phyloP scores from a whole-genome alignment of 768 basidiomycete species.

The Royoungia palumana region DNA sequence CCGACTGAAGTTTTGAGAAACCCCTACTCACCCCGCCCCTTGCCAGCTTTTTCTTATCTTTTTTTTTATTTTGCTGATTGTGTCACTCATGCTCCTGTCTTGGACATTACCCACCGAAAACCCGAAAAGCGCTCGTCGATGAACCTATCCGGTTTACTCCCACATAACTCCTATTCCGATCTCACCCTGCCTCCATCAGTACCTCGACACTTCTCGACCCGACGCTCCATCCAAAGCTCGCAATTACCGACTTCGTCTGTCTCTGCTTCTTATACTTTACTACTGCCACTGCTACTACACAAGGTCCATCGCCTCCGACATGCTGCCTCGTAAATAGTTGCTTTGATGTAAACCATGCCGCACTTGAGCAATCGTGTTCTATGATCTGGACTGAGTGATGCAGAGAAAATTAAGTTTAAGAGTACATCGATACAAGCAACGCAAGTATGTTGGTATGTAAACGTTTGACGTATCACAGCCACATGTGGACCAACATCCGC shows the following conservation, averaged over 20 bases:
- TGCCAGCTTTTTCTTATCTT: conserved; percentile 22
- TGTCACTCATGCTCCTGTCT: conserved; percentile 24
- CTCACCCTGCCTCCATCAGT: conserved; percentile 9
- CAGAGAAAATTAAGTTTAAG: neutral
- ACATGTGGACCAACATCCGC: conserved; percentile 14
- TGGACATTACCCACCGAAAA: conserved; percentile 23
- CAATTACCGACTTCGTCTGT: conserved; percentile 18
- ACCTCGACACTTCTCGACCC: conserved; percentile 19
- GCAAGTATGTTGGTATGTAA: neutral
- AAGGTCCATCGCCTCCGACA: conserved; percentile 17
- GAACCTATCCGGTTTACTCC: conserved; percentile 18
- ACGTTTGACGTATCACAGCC: conserved; percentile 15
- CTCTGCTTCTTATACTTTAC: conserved; percentile 16
- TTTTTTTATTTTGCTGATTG: conserved; percentile 33
- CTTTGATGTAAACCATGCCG: conserved; percentile 26
- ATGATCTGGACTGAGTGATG: too few species aligned
- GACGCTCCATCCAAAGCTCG: conserved; percentile 18
- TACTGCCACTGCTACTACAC: conserved; percentile 23
- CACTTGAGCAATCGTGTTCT: conserved; percentile 12
- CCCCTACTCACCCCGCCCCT: conserved; percentile 2
- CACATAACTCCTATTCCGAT: conserved; percentile 9
- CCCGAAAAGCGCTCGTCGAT: conserved; percentile 23
- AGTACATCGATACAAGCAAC: too few species aligned
- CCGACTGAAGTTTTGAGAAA: conserved; percentile 42
- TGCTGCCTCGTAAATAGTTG: conserved; percentile 30